Conservation (phyloP, 306 rosid species). For the Morella rubra region DNA sequence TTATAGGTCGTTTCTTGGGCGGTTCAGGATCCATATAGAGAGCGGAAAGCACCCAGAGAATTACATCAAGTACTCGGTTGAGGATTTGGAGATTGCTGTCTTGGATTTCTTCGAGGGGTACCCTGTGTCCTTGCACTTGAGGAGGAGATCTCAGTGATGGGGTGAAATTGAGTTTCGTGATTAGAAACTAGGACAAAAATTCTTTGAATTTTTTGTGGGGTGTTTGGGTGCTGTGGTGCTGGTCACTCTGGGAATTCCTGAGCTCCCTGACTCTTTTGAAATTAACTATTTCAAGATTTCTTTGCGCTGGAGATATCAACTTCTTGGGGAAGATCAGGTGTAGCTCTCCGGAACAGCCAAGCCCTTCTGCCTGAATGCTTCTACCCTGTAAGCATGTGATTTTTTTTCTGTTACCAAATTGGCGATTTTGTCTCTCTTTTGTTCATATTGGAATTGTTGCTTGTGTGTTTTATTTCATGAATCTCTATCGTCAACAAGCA, state of each 20-base stretch:
- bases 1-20: constrained; percentile 88
- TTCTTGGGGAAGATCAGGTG: constrained; percentile 43
- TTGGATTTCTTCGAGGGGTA: constrained; percentile 90
- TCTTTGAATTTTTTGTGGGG: constrained; percentile 84
- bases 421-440: constrained; percentile 60
- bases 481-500: constrained; percentile 39
- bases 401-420: constrained; percentile 53
- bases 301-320: constrained; percentile 30
- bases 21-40: constrained; percentile 86
- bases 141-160: constrained; percentile 81
- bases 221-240: constrained; percentile 47
- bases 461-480: constrained; percentile 41
- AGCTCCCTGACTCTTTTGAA: constrained; percentile 35
- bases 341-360: constrained; percentile 35
- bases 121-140: constrained; percentile 69
- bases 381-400: constrained; percentile 86
- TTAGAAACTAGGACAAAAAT: constrained; percentile 66
- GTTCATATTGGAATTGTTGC: constrained; percentile 76
- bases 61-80: constrained; percentile 88
- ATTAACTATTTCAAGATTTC: constrained; percentile 27
- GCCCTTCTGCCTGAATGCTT: constrained; percentile 66
- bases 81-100: constrained; percentile 75
- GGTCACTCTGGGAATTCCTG: constrained; percentile 45
- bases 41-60: constrained; percentile 96
- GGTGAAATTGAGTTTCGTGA: constrained; percentile 46